phyloP scores from a whole-genome alignment of 2,329 filamentous ascomycete genomes.

The Ophiocordyceps camponoti-floridani region DNA sequence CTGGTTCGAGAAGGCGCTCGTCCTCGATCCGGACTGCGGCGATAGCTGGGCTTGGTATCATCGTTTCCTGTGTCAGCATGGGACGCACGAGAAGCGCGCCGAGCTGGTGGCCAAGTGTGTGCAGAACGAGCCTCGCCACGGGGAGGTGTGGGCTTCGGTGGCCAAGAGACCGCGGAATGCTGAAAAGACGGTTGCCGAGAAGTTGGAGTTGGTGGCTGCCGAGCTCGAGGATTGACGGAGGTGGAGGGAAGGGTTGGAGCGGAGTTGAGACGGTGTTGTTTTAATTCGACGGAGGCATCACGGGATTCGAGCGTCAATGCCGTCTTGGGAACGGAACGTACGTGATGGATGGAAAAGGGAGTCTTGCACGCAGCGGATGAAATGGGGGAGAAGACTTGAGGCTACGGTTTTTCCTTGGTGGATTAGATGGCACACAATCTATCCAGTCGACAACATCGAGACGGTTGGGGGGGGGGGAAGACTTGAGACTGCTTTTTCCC shows the following conservation, averaged over 20 bases:
- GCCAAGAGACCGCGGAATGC: conserved; percentile 77
- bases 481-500: too few species aligned
- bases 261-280: neutral
- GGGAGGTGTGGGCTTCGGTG: conserved; percentile 77
- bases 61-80: conserved; percentile 81
- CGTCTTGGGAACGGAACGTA: too few species aligned
- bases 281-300: neutral
- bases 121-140: conserved; percentile 73
- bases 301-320: too few species aligned
- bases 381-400: too few species aligned
- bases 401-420: too few species aligned
- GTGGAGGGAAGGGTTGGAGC: neutral
- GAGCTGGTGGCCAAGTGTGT: conserved; percentile 73
- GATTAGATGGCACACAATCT: too few species aligned
- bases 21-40: conserved; percentile 70
- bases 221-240: conserved; percentile 14
- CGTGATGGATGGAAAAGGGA: too few species aligned
- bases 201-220: conserved; percentile 60
- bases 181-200: conserved; percentile 55
- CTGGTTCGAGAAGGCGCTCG: conserved; percentile 93
- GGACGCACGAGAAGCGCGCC: conserved; percentile 76
- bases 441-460: too few species aligned
- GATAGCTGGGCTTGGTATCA: conserved; percentile 99
- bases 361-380: too few species aligned
- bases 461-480: too few species aligned